Percentiles rank a stretch among this genome's conserved stretches.
Conservation (phyloP, 768 basidiomycete species). For the Postia placenta region DNA sequence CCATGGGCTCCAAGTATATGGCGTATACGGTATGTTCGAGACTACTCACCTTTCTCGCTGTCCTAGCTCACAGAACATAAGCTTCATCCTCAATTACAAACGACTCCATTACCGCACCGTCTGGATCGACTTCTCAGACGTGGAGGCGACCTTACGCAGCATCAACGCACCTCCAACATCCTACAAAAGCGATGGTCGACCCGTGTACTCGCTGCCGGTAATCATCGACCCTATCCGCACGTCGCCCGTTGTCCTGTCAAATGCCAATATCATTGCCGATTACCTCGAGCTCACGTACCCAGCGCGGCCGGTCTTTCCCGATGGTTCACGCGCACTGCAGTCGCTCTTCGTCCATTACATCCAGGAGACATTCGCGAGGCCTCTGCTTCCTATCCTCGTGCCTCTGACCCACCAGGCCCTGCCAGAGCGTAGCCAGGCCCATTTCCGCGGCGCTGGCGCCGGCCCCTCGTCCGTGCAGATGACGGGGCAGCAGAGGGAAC, state of each 20-base stretch:
- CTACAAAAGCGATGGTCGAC: slow-evolving; percentile 46
- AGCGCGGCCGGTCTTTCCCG: slow-evolving; percentile 64
- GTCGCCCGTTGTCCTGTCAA: slow-evolving; percentile 48
- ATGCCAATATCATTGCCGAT: slow-evolving; percentile 58
- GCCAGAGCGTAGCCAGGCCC: slow-evolving; percentile 46
- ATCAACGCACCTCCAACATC: slow-evolving; percentile 57
- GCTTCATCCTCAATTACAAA: slow-evolving; percentile 75
- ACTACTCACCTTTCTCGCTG: too few species aligned
- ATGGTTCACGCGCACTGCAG: slow-evolving; percentile 63
- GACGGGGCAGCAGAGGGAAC: slow-evolving; percentile 46
- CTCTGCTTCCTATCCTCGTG: slow-evolving; percentile 63
- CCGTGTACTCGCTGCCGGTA: slow-evolving; percentile 64
- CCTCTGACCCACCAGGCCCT: slow-evolving; percentile 61
- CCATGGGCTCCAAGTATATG: slow-evolving; percentile 78
- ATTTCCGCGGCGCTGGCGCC: slow-evolving; percentile 31
- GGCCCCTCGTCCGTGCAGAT: slow-evolving; percentile 14
- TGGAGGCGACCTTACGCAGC: slow-evolving; percentile 52
- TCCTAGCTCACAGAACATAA: slow-evolving; percentile 19
- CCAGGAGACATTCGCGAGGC: slow-evolving; percentile 58
- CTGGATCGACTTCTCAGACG: slow-evolving; percentile 67
- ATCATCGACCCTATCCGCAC: slow-evolving; percentile 51
- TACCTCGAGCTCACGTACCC: slow-evolving; percentile 68
- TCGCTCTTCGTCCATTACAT: slow-evolving; percentile 65
- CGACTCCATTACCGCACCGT: slow-evolving; percentile 61
- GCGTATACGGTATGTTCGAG: slow-evolving; percentile 58